Conservation (phyloP, 352 stramenopile genomes). For the Pythium grandisporangium region DNA sequence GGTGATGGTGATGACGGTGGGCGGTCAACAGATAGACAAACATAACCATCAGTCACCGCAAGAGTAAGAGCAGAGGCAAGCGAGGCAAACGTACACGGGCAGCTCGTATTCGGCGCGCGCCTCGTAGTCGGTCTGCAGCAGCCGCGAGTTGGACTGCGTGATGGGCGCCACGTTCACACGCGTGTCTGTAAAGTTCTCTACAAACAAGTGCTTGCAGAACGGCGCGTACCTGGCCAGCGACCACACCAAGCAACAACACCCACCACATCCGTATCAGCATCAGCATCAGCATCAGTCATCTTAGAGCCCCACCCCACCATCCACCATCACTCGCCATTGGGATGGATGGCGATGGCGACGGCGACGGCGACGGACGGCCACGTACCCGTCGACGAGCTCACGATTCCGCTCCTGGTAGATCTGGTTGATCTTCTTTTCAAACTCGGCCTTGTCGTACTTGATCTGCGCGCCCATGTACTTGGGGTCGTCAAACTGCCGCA, state of each 20-base stretch:
- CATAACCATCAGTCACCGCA: background rate
- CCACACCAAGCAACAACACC: background rate
- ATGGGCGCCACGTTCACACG: slow-evolving; percentile 88
- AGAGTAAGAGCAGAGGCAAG: background rate
- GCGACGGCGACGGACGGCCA: no score
- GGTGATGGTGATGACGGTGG: no score
- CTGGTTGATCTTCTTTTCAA: slow-evolving; percentile 79
- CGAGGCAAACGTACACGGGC: slow-evolving; percentile 64
- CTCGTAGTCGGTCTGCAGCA: slow-evolving; percentile 92
- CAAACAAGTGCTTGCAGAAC: slow-evolving; percentile 99
- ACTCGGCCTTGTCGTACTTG: slow-evolving; percentile 61
- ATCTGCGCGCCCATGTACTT: slow-evolving; percentile 67
- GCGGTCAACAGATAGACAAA: background rate
- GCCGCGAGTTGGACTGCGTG: slow-evolving; percentile 89
- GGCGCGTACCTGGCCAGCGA: slow-evolving; percentile 85
- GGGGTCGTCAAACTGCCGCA: slow-evolving; percentile 81
- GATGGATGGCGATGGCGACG: background rate
- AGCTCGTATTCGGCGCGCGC: slow-evolving; percentile 91
- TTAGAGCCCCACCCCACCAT: no score
- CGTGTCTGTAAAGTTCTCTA: slow-evolving; percentile 91
- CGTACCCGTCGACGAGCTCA: slow-evolving; percentile 60
- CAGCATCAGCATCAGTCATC: no score
- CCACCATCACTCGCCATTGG: no score
- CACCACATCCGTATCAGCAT: no score
- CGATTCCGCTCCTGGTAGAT: slow-evolving; percentile 56